Evolutionary conservation across 768 basidiomycete species (phyloP).

Genomic region (Chalciporus piperatus): DNA sequence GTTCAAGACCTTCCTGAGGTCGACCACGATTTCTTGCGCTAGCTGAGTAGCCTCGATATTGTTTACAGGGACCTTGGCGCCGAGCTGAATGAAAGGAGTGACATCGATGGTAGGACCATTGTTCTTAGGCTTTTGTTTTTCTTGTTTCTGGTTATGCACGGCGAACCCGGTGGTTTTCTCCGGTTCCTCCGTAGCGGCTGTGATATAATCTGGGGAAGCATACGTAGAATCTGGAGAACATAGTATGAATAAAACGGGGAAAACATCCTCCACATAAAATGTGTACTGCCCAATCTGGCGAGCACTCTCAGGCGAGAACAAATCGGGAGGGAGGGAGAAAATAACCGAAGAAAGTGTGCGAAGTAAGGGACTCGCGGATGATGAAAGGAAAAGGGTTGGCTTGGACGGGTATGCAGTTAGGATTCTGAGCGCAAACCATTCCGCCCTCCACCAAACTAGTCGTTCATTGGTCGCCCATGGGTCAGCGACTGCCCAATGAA

Average conservation of each 20-base stretch:
- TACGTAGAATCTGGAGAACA: constrained; percentile 10
- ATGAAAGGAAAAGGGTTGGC: constrained; percentile 19
- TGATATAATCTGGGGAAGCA: not conserved
- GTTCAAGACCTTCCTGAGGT: constrained; percentile 29
- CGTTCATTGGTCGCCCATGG: not conserved
- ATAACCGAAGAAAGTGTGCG: constrained; percentile 24
- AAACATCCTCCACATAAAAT: constrained; percentile 21
- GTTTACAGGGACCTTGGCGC: constrained; percentile 24
- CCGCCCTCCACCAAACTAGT: constrained; percentile 13
- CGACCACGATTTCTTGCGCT: constrained; percentile 13
- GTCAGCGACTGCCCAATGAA: not conserved
- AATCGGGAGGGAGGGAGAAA: constrained; percentile 19
- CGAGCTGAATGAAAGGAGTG: constrained; percentile 30
- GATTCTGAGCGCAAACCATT: constrained; percentile 26
- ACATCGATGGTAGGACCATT: constrained; percentile 19
- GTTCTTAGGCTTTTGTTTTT: constrained; percentile 21
- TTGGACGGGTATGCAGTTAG: constrained; percentile 33
- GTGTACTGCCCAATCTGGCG: constrained; percentile 17
- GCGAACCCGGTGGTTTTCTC: constrained; percentile 4
- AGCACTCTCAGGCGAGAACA: constrained; percentile 9
- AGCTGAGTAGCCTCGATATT: constrained; percentile 15
- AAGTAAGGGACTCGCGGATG: constrained; percentile 23
- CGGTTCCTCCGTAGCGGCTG: constrained; percentile 1
- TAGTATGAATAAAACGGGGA: constrained; percentile 19
- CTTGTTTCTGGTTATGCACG: constrained; percentile 26